Base-by-base conservation (phyloP, 495 filamentous ascomycete species). In the Penicillium roqueforti region DNA sequence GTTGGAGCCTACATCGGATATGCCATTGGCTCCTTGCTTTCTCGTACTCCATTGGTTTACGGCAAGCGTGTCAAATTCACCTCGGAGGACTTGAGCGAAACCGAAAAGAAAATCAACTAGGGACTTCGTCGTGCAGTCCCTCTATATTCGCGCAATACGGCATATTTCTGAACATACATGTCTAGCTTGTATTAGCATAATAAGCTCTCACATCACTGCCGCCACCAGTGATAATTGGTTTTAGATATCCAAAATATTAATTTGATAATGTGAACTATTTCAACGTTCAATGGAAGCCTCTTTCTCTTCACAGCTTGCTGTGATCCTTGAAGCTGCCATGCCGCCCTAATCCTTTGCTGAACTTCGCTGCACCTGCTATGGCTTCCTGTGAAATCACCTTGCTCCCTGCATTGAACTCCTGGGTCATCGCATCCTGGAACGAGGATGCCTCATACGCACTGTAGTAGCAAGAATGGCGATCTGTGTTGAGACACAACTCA, bases 1-100 rank as follows among this genome's bases (percentile, higher is more conserved):
- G 77, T 77, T 1, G 88, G 88, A 8, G 83, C 82, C 10, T 90
- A 89, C 71, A 60, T 82, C 18, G 88, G 88, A 4, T 87, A 78
- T 68, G 76, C 74, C 4, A 51, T 84, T 20, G 87, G 88, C 11
- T 83, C 84, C 52, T 57, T 83, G 50, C 56, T 79, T 5, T 84
- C 85, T 18, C 77, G 80, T n/a, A 75, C 75, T 36, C 64, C 67
- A 6, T 47, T 81, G 32, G 56, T 85, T 40, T 84, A 76, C 58
- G 87, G 87, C 39, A 85, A 80, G 71, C 77, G 76, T 57, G 77
- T 91, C 32, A 70, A 83, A 40, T 81, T 90, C 57, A 70, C 76
- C 13, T 48, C 61, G 59, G 67, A 69, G 41, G 47, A 55, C 6
- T 52, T 32, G 10, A 66, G 54, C 0, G 51, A 56, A 4, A 49